Evolutionary conservation across 192 early-diverging fungal species (phyloP), one percentile per base, ranked within the genome.

Genomic region (Coemansia sp.): DNA sequence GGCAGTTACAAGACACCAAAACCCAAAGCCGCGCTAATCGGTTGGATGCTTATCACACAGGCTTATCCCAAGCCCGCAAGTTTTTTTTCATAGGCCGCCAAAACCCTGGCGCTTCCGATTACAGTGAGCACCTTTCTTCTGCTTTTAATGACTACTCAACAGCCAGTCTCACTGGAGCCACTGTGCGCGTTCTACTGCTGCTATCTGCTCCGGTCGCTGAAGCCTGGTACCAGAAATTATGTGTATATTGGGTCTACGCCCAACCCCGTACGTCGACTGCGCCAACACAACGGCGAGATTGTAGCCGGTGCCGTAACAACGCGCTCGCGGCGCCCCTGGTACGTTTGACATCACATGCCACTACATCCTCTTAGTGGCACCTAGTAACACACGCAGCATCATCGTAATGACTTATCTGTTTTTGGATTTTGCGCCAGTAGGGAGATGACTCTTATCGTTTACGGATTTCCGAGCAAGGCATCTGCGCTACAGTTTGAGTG

Each of bases 231-330:
- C 50, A 54, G 42, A 1, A 36, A 64, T 57, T 58, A 68, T 42
- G 75, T 72, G 24, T 82, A 82, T 32, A 71, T 82, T 25, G 80
- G 80, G 61, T 77, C 80, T n/a, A 82, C 80, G 36, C 71, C 74
- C 30, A 63, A 82, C 59, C 75, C 80, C 6, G 62, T 67, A 46
- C 75, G 74, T 46, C 68, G 75, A 23, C 68, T 82, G 62, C 64
- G 75, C 23, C 80, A 82, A 63, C 80, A 82, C 75, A 82, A 82
- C 57, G 75, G 80, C 75, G 75, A 82, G 54, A 69, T 78, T 20
- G 29, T 71, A 4, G 75, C 71, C 23, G 80, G 80, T n/a, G 75
- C 80, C 19, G 55, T 39, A 2, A 30, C 69, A 9, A 82, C 80
- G 5, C 69, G 71, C 39, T 62, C 42, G 19, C 55, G 65, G 11